Evolutionary conservation across 164 flowering plant species (phyloP).

Genomic region (Nelumbo lutea): DNA sequence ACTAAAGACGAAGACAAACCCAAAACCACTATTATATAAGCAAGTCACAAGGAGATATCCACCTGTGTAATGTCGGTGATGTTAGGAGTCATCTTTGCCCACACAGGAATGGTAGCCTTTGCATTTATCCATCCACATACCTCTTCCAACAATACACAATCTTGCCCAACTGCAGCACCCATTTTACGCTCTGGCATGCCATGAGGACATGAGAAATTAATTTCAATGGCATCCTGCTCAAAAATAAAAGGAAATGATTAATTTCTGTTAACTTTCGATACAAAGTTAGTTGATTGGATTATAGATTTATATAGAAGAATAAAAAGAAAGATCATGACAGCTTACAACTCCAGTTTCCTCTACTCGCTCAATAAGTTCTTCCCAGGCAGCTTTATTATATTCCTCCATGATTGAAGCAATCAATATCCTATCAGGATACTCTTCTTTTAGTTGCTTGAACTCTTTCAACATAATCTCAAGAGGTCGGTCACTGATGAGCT

Average conservation of each 20-base stretch:
- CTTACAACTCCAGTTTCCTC: slow-evolving; percentile 96
- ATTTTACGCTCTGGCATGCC: slow-evolving; percentile 99
- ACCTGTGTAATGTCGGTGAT: slow-evolving; percentile 94
- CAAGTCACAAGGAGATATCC: neutral
- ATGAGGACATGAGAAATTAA: slow-evolving; percentile 98
- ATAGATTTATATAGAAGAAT: neutral
- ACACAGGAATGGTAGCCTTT: slow-evolving; percentile 95
- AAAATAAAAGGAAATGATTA: slow-evolving; percentile 3
- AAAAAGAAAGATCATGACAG: neutral
- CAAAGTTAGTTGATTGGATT: neutral
- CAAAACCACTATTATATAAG: neutral
- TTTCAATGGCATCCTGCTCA: slow-evolving; percentile 82
- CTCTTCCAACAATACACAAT: slow-evolving; percentile 84
- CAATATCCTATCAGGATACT: slow-evolving; percentile 86
- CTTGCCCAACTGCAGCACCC: slow-evolving; percentile 99
- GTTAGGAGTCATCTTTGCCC: slow-evolving; percentile 99
- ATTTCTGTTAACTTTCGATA: slow-evolving; percentile 3
- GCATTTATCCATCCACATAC: slow-evolving; percentile 97
- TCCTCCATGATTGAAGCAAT: slow-evolving; percentile 99
- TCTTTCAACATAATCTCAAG: slow-evolving; percentile 95
- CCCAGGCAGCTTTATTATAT: slow-evolving; percentile 90
- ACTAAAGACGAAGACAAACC: no score
- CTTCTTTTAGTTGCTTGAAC: slow-evolving; percentile 79
- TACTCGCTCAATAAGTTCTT: slow-evolving; percentile 89
- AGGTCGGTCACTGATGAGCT: slow-evolving; percentile 93